A percentile compares a stretch with the other conserved stretches of the same genome.
phyloP scores from a whole-genome alignment of 129 eudicot genomes.

The Helichrysum umbraculigerum region DNA sequence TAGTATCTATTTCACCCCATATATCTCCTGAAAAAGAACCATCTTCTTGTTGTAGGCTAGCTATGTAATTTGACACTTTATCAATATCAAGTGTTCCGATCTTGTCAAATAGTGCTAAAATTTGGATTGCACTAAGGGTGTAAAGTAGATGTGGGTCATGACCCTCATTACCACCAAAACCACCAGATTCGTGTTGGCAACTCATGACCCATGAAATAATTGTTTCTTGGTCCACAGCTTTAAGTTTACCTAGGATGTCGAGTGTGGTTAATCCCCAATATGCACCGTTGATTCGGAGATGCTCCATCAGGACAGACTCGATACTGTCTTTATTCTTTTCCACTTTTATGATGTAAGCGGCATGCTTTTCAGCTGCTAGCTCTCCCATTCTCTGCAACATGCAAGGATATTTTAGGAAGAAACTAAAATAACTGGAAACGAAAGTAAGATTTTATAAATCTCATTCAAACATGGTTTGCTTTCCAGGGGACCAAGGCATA shows the following conservation, averaged over 20 bases:
- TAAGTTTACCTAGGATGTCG: conserved; percentile 73
- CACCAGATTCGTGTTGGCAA: conserved; percentile 93
- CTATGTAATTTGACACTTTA: conserved; percentile 66
- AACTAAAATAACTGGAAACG: neutral
- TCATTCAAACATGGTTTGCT: too few species aligned
- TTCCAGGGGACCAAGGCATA: too few species aligned
- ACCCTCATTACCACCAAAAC: conserved; percentile 91
- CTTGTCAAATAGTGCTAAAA: conserved; percentile 75
- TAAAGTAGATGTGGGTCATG: conserved; percentile 86
- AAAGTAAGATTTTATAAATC: too few species aligned
- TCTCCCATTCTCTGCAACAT: conserved; percentile 61
- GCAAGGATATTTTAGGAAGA: neutral
- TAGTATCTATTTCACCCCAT: conserved; percentile 92
- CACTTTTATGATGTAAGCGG: conserved; percentile 56
- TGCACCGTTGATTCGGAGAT: conserved; percentile 83
- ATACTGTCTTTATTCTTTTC: conserved; percentile 77
- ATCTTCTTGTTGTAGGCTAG: conserved; percentile 77
- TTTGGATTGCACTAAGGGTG: conserved; percentile 86
- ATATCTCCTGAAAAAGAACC: conserved; percentile 96
- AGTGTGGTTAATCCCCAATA: conserved; percentile 93
- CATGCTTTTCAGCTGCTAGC: conserved; percentile 66
- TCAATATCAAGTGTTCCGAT: conserved; percentile 64
- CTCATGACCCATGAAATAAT: conserved; percentile 86
- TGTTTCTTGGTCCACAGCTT: conserved; percentile 66
- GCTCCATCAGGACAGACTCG: conserved; percentile 78